Percentiles rank a stretch among this genome's conserved stretches.
These are phyloP conservation scores for Microsporum ferrugineum DNA, from an alignment of 2,329 filamentous ascomycete species.

Conservation along the genomic window DNA sequence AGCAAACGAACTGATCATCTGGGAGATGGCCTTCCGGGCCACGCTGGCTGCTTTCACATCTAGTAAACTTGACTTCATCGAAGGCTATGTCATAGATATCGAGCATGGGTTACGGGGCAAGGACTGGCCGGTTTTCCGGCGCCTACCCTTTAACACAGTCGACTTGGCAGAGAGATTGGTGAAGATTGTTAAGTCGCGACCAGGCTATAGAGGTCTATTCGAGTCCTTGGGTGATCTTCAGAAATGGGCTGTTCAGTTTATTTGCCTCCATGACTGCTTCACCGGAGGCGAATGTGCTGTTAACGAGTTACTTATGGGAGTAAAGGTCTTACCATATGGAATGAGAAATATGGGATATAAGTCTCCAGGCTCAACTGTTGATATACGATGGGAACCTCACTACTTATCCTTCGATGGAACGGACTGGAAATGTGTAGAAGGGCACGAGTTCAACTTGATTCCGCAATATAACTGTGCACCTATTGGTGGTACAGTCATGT, in stretches of 20 bases:
- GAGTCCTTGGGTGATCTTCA: conserved; percentile 8
- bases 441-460: conserved; percentile 9
- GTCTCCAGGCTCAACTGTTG: neutral
- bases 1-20: conserved; percentile 15
- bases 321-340: conserved; percentile 1
- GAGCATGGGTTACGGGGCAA: neutral
- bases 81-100: neutral
- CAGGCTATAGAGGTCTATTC: conserved; percentile 8
- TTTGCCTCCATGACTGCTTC: conserved; percentile 15
- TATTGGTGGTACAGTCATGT: neutral
- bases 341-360: neutral
- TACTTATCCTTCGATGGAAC: conserved; percentile 10
- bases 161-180: conserved; percentile 9
- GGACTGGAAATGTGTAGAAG: conserved; percentile 6
- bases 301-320: conserved; percentile 3
- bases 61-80: neutral
- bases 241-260: conserved; percentile 9
- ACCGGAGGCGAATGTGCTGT: neutral
- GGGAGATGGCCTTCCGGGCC: conserved; percentile 13
- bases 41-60: neutral
- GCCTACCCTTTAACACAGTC: conserved; percentile 7
- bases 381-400: conserved; percentile 10
- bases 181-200: neutral
- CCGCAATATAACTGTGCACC: conserved; percentile 8
- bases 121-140: neutral